A percentile compares a stretch with the other conserved stretches of the same genome.
Conservation (phyloP, 345 rosid genomes). For the Hirschfeldia incana region DNA sequence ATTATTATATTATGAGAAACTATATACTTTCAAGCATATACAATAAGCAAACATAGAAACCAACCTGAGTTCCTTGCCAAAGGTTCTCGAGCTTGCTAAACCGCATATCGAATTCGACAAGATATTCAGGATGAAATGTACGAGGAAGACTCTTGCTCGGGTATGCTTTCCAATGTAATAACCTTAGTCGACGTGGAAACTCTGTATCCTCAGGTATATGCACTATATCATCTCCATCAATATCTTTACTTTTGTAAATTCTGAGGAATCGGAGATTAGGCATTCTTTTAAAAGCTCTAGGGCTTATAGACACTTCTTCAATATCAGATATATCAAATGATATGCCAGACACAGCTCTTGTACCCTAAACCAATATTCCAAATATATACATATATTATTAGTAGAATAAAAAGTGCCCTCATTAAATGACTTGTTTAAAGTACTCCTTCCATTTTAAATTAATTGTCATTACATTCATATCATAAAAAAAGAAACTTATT, state of each 20-base stretch:
- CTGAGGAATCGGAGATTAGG: background rate
- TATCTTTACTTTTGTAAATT: background rate
- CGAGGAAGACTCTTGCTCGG: background rate
- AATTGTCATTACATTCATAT: no score
- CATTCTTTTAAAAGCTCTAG: background rate
- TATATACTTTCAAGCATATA: background rate
- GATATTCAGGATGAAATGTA: background rate
- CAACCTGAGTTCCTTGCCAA: background rate
- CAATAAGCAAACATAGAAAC: background rate
- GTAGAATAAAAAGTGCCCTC: no score
- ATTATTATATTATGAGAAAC: background rate
- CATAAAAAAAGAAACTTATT: no score
- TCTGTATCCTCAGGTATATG: background rate
- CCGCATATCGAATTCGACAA: background rate
- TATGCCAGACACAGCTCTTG: slow-evolving; percentile 20
- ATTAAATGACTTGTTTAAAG: no score
- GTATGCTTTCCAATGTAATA: background rate
- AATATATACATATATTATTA: no score
- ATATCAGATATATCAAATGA: background rate
- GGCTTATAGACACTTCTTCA: background rate
- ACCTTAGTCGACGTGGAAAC: background rate
- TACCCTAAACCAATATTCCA: slow-evolving; percentile 6
- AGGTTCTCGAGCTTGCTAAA: background rate
- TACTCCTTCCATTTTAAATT: no score
- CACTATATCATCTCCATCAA: background rate